Base-by-base conservation (phyloP, 805 yeast species). In the Metschnikowia colocasiae region DNA sequence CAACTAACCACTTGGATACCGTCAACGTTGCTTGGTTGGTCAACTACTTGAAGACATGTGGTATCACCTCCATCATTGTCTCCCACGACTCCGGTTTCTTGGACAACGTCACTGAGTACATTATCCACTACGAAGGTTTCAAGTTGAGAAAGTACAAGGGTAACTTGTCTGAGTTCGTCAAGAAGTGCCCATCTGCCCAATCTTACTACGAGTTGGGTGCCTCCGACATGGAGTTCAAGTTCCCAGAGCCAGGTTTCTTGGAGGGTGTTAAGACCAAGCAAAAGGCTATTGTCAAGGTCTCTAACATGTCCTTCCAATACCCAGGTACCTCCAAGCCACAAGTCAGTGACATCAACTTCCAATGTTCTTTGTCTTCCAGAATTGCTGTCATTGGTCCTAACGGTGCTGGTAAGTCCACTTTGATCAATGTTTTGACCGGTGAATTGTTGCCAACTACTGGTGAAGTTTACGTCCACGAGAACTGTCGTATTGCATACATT, bases 201-300 rank as follows among this genome's bases (percentile, higher is more conserved):
- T 85, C 98, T 63, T 94, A 94, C 86, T 90, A 89, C 81, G 98
- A 92, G 80, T 82, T 94, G 67, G 96, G 96, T 70, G 97, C 97
- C 67, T 92, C 99, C 60, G 97, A 89, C 70, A 76, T 91, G 65
- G 96, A 91, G 78, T 94, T 94, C 85, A 74, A 68, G 62, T 94
- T 94, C 97, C 99, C 99, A 73, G 97, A 87, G 79, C 99, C 99
- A 76, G 99, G 99, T 87, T 92, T 85, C 95, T 84, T 94, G 69
- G 98, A 94, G 83, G 99, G 99, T 88, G 99, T 94, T 68, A 94
- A 94, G 90, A 94, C 99, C 71, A 94, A 94, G 82, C 98, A 92
- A 80, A 92, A 92, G 82, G 99, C 99, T 71, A 94, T 94, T 76
- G 98, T 94, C 69, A 94, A 94, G 83, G 98, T 94, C 60, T 78